Evolutionary conservation across 2,329 filamentous ascomycete species (phyloP), one percentile per base, ranked within the genome.

Genomic region (Simplicillium aogashimaense): DNA sequence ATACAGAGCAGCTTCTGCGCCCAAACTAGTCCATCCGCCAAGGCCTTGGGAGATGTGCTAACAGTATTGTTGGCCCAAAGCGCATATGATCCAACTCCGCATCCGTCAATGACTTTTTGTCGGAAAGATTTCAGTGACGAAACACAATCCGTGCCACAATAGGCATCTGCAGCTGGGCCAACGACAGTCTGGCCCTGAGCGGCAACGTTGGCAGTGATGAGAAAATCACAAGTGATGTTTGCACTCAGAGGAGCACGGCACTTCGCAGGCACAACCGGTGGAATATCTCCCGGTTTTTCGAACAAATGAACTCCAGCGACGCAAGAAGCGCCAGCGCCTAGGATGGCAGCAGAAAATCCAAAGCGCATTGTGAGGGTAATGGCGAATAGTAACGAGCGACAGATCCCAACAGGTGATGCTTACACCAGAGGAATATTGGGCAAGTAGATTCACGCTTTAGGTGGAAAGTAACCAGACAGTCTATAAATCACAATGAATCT

Each of bases 221-320:
- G 36, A 29, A 29, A 29, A 13, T 37, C 36, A 29, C 36, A 37
- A n/a, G 36, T 37, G 13, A 37, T 37, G 28, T 37, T 37, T n/a
- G 28, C 20, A 2, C 20, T 37, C 12, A 37, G 36, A 13, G 18
- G 20, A 13, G 16, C 18, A 15, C 20, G 17, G 15, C 36, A 37
- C 15, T 15, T 20, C 15, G 36, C 36, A 8, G 36, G 36, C 36
- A 37, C 36, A 8, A 15, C 29, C 11, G 13, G n/a, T 7, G 36
- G 28, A 29, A 37, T 25, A 7, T 37, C 36, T 15, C 36, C 36
- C 10, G 36, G 36, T 4, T 12, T 12, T 13, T 37, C 36, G 9
- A 25, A 25, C 20, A 25, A 25, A 25, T 25, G 20, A 25, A 25
- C 9, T 5, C 20, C 20, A 25, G 20, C 20, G 20, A 25, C 20